Base-by-base conservation (phyloP, 768 basidiomycete species). In the Leccinum uliginosum region DNA sequence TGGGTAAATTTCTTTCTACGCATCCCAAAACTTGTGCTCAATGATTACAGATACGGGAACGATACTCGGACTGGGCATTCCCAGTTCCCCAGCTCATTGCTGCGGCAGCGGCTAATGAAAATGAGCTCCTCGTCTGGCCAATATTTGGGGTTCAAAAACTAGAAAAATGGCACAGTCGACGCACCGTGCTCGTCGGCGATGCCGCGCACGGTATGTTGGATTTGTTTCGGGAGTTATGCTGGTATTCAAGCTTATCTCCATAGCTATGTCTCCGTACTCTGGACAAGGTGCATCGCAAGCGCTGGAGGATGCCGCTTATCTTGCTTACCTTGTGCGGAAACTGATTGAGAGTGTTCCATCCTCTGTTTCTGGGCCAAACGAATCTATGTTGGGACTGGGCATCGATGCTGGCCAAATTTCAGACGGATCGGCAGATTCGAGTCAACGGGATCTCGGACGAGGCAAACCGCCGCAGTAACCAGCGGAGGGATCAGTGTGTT, bases 181-280 rank as follows among this genome's bases (percentile, higher is more conserved):
- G 61, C 9, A 60, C 65, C 30, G 63, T 72, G 7, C 62, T 71
- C n/a, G 60, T 72, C 23, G 70, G 70, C 3, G 71, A 71, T n/a
- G 69, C 69, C 47, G 69, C 67, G 46, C 69, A 72, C 58, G 69
- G 69, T 71, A 51, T 3, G 66, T 58, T 29, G 24, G 14, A 17
- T 38, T 9, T 51, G 17, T 43, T 7, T 30, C 3, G 6, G 2
- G 48, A n/a, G 43, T 40, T 8, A 40, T 7, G 45, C n/a, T 50
- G 24, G n/a, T 6, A 48, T 23, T 27, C n/a, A 32, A 51, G 1
- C 23, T 46, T 29, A 26, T 43, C 6, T 52, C 32, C 21, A 30
- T 19, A 71, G 71, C 65, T 4, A 69, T 71, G 69, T 67, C 70
- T 10, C 71, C 71, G 4, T 62, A 72, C 50, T 68, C 68, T 30